Conservation (phyloP, 2,329 filamentous ascomycete genomes). For the Zasmidium angulare region DNA sequence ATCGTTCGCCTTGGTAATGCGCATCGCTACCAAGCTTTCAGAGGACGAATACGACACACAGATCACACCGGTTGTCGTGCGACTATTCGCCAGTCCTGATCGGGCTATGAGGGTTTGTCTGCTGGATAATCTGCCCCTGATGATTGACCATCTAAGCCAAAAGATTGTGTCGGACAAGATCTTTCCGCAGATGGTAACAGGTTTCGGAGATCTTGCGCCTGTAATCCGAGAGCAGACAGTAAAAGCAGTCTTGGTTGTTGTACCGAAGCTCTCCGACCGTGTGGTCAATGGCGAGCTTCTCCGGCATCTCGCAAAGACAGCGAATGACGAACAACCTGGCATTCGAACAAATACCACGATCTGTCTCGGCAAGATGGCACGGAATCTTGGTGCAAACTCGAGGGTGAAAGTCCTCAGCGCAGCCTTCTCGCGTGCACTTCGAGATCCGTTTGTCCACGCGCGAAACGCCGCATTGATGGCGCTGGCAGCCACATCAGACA, state of each 20-base stretch:
- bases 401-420: conserved; percentile 88
- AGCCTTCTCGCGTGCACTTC: conserved; percentile 82
- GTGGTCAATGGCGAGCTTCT: conserved; percentile 91
- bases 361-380: conserved; percentile 92
- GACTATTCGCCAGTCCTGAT: conserved; percentile 87
- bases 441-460: conserved; percentile 93
- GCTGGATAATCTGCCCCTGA: conserved; percentile 80
- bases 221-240: conserved; percentile 93
- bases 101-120: conserved; percentile 88
- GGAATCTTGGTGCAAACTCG: conserved; percentile 72
- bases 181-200: conserved; percentile 93
- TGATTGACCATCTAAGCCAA: conserved; percentile 87
- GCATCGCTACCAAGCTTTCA: conserved; percentile 82
- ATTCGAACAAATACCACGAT: conserved; percentile 98
- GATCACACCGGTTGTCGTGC: conserved; percentile 81
- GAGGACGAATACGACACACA: conserved; percentile 85
- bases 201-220: conserved; percentile 88
- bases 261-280: conserved; percentile 86
- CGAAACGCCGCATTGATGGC: conserved; percentile 87
- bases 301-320: conserved; percentile 87
- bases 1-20: conserved; percentile 83
- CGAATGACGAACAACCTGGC: conserved; percentile 95
- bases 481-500: conserved; percentile 77
- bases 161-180: conserved; percentile 95
- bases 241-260: conserved; percentile 85